Percentiles rank a stretch among this genome's conserved stretches.
Conservation (phyloP, 2,329 filamentous ascomycete species). For the Aureobasidium pullulans region DNA sequence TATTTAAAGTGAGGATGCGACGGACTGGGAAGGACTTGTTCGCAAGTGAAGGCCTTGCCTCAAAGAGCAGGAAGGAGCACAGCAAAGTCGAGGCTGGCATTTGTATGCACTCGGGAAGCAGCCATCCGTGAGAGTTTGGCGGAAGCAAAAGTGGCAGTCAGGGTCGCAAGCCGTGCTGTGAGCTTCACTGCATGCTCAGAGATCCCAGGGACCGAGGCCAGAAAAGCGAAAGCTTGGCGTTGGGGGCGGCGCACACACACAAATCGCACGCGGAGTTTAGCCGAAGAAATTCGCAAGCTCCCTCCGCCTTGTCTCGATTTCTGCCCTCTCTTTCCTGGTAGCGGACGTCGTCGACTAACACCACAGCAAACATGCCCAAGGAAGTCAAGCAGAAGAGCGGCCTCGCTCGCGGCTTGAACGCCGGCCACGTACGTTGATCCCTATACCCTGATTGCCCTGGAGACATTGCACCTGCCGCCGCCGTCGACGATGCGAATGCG, state of each 20-base stretch:
- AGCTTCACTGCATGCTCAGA: not conserved
- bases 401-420: slow-evolving; percentile 56
- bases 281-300: slow-evolving; percentile 9
- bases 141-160: not conserved
- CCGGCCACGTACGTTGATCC: slow-evolving; percentile 55
- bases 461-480: not conserved
- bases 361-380: slow-evolving; percentile 39
- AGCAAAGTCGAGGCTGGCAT: too few species aligned
- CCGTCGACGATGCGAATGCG: slow-evolving; percentile 20
- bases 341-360: slow-evolving; percentile 15
- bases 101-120: too few species aligned
- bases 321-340: not conserved
- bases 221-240: slow-evolving; percentile 19
- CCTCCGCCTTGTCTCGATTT: not conserved
- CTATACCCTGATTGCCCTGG: slow-evolving; percentile 15
- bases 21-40: not conserved
- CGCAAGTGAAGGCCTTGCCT: too few species aligned
- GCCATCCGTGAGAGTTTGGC: too few species aligned
- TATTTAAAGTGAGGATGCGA: too few species aligned
- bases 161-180: not conserved
- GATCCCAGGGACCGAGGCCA: not conserved
- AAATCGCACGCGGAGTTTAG: slow-evolving; percentile 13
- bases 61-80: not conserved
- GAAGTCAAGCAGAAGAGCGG: slow-evolving; percentile 48
- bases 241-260: slow-evolving; percentile 5